phyloP scores from a whole-genome alignment of 2,329 filamentous ascomycete genomes.

The Verticillium albo-atrum region DNA sequence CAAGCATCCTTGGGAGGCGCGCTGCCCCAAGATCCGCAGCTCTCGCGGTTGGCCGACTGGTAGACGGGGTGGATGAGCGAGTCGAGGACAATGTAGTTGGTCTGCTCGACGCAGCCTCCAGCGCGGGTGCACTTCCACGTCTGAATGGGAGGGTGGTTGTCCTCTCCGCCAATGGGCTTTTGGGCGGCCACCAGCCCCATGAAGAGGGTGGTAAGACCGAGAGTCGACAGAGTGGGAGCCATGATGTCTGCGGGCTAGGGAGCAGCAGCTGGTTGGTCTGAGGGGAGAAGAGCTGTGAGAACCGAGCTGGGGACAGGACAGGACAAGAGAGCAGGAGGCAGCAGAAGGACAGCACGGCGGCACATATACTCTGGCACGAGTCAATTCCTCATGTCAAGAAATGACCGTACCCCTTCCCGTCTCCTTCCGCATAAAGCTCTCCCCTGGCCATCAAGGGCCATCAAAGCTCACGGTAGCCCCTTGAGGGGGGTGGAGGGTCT shows the following conservation, averaged over 20 bases:
- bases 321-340: background rate
- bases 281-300: background rate
- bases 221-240: conserved; percentile 3
- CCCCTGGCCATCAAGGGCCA: background rate
- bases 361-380: background rate
- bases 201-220: conserved; percentile 14
- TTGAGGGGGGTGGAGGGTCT: background rate
- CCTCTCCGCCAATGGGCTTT: conserved; percentile 32
- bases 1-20: conserved; percentile 38
- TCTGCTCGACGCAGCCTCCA: conserved; percentile 41
- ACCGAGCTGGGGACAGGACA: background rate
- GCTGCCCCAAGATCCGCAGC: conserved; percentile 27
- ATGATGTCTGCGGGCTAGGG: background rate
- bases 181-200: conserved; percentile 27
- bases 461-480: background rate
- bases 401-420: background rate
- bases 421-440: background rate
- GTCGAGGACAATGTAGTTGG: conserved; percentile 46
- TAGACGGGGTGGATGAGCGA: conserved; percentile 41
- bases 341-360: background rate
- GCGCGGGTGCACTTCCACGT: conserved; percentile 48
- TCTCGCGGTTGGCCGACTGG: conserved; percentile 25
- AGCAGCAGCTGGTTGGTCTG: background rate
- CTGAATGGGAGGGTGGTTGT: conserved; percentile 45
- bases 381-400: background rate